A percentile compares a stretch with the other conserved stretches of the same genome.
phyloP scores from a whole-genome alignment of 106 monocot genomes.

The Iris macrosiphon region DNA sequence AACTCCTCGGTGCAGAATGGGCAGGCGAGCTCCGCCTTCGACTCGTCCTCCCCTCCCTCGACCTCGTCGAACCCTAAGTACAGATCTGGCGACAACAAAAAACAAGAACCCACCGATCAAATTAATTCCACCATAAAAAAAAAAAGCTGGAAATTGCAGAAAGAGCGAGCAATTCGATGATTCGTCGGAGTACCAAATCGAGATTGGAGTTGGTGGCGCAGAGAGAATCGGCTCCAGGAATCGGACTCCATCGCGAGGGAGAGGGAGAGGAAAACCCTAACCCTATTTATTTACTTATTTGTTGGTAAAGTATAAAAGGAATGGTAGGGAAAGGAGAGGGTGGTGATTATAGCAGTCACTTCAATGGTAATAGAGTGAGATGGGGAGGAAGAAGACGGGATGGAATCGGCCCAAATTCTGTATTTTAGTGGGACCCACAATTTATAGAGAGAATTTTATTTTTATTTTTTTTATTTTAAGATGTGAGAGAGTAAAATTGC shows the following conservation, averaged over 20 bases:
- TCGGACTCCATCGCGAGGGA: conserved; percentile 32
- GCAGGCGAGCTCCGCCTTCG: conserved; percentile 44
- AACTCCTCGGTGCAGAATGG: conserved; percentile 84
- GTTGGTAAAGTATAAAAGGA: too few relatives aligned
- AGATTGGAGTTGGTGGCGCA: conserved; percentile 39
- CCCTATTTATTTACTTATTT: too few relatives aligned
- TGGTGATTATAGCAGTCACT: too few relatives aligned
- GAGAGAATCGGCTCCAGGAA: conserved; percentile 42
- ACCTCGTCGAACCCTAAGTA: conserved; percentile 68
- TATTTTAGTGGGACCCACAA: too few relatives aligned
- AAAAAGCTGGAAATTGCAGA: background rate
- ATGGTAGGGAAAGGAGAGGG: too few relatives aligned
- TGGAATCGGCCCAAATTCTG: too few relatives aligned
- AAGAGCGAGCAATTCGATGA: background rate
- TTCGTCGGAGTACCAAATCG: conserved; percentile 30
- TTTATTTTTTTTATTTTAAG: too few relatives aligned
- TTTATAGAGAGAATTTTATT: too few relatives aligned
- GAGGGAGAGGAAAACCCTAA: background rate
- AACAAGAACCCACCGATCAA: too few relatives aligned
- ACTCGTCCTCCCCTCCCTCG: conserved; percentile 54
- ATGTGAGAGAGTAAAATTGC: too few relatives aligned
- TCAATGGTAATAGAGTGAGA: too few relatives aligned
- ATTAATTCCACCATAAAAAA: conserved; percentile 6
- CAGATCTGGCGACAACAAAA: conserved; percentile 26
- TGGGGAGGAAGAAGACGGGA: too few relatives aligned